These are phyloP conservation scores for Aspergillus hortae DNA, from an alignment of 2,329 filamentous ascomycete species.

Conservation along the genomic window DNA sequence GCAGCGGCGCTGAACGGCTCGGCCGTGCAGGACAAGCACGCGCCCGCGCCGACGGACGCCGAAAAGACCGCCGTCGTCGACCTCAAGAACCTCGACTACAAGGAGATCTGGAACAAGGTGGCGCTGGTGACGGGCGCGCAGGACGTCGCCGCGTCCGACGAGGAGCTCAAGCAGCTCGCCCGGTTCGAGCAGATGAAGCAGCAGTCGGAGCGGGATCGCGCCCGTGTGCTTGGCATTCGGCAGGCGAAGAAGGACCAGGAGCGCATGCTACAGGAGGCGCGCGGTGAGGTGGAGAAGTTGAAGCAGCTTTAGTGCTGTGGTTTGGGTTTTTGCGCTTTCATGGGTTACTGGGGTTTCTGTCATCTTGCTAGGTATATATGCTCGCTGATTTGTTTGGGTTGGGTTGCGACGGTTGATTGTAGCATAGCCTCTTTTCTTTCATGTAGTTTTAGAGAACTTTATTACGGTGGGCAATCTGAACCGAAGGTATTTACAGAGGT, in stretches of 20 bases:
- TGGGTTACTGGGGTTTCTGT: not conserved
- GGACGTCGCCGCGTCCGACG: constrained; percentile 29
- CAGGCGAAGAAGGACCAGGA: constrained; percentile 46
- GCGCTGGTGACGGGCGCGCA: constrained; percentile 39
- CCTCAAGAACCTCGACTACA: constrained; percentile 35
- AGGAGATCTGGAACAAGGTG: constrained; percentile 43
- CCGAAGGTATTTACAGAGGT: not conserved
- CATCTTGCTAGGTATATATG: constrained; percentile 2
- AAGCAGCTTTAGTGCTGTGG: constrained; percentile 25
- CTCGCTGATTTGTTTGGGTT: not conserved
- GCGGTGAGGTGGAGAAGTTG: constrained; percentile 42
- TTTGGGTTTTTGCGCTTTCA: not conserved
- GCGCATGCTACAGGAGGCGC: constrained; percentile 42
- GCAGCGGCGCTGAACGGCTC: constrained; percentile 23
- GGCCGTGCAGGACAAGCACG: constrained; percentile 29
- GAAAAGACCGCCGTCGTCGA: constrained; percentile 37
- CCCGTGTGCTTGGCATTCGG: constrained; percentile 35
- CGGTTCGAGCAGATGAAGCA: constrained; percentile 32
- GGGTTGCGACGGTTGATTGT: constrained; percentile 16
- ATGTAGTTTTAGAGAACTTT: constrained; percentile 18
- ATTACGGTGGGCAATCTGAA: constrained; percentile 1
- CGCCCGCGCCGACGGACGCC: constrained; percentile 26
- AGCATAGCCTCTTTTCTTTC: constrained; percentile 21
- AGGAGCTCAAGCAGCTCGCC: constrained; percentile 35
- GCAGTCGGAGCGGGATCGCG: constrained; percentile 37